Conservation (phyloP, 1,284 basidiomycete genomes). For the Apiotrichum sp. region DNA sequence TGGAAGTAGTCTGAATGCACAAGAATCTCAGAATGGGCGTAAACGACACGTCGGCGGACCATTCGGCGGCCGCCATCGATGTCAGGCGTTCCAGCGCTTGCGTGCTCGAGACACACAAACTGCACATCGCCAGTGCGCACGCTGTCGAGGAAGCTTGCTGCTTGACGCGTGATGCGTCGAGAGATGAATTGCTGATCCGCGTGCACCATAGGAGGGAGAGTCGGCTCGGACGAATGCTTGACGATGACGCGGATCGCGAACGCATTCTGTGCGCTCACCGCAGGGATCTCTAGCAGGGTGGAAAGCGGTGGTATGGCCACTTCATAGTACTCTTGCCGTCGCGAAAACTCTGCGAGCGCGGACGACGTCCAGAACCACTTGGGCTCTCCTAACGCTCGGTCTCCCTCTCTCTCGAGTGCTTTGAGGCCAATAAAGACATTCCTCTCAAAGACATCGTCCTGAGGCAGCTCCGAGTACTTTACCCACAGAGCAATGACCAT, state of each 20-base stretch:
- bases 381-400: slow-evolving; percentile 59
- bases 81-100: not conserved
- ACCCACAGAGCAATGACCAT: slow-evolving; percentile 19
- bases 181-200: slow-evolving; percentile 50
- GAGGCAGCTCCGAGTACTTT: slow-evolving; percentile 11
- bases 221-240: slow-evolving; percentile 55
- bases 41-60: slow-evolving; percentile 53
- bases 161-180: slow-evolving; percentile 10
- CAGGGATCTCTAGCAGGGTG: slow-evolving; percentile 55
- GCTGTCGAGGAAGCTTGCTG: slow-evolving; percentile 25
- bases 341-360: slow-evolving; percentile 61
- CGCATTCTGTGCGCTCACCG: slow-evolving; percentile 58
- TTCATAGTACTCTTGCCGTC: slow-evolving; percentile 65
- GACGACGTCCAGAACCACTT: slow-evolving; percentile 67
- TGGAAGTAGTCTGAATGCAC: slow-evolving; percentile 69
- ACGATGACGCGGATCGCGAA: slow-evolving; percentile 60
- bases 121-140: slow-evolving; percentile 53
- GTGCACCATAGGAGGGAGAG: slow-evolving; percentile 51
- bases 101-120: slow-evolving; percentile 62
- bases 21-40: slow-evolving; percentile 73
- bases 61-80: not conserved
- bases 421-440: slow-evolving; percentile 69
- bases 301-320: slow-evolving; percentile 62
- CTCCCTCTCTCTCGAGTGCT: slow-evolving; percentile 57
- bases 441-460: slow-evolving; percentile 51